phyloP scores from a whole-genome alignment of 164 flowering plant genomes.

The Vitis labrusca region DNA sequence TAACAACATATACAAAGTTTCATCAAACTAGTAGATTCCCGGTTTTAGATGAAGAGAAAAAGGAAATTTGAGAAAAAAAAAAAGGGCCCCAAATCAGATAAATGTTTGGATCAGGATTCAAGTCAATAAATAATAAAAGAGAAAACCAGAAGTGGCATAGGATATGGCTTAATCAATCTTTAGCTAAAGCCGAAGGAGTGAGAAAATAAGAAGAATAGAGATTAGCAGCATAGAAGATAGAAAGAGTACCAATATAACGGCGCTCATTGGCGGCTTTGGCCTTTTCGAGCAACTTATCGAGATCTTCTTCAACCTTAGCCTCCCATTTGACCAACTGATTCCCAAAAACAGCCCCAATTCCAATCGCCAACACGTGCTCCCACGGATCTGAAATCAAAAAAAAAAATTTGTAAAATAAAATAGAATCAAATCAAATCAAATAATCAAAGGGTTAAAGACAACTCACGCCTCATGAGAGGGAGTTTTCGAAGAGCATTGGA shows the following conservation, averaged over 20 bases:
- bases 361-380: conserved; percentile 95
- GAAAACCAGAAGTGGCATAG: no score
- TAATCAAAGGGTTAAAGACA: neutral
- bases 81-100: no score
- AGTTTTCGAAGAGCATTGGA: conserved; percentile 96
- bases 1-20: no score
- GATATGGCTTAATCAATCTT: no score
- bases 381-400: conserved; percentile 69
- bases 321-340: conserved; percentile 95
- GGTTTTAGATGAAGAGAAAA: no score
- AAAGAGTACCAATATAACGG: conserved; percentile 67
- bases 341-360: conserved; percentile 74
- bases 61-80: no score
- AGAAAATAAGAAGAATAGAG: neutral
- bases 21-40: no score
- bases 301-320: conserved; percentile 75
- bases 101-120: no score
- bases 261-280: conserved; percentile 95
- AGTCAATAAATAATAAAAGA: no score
- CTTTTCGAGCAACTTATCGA: conserved; percentile 85
- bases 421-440: neutral
- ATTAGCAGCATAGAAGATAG: neutral
- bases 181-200: no score
- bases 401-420: neutral
- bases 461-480: conserved; percentile 88